Percentiles rank a stretch among this genome's conserved stretches.
Evolutionary conservation across 2,329 filamentous ascomycete genomes (phyloP).

Genomic region (Mariannaea sp.): DNA sequence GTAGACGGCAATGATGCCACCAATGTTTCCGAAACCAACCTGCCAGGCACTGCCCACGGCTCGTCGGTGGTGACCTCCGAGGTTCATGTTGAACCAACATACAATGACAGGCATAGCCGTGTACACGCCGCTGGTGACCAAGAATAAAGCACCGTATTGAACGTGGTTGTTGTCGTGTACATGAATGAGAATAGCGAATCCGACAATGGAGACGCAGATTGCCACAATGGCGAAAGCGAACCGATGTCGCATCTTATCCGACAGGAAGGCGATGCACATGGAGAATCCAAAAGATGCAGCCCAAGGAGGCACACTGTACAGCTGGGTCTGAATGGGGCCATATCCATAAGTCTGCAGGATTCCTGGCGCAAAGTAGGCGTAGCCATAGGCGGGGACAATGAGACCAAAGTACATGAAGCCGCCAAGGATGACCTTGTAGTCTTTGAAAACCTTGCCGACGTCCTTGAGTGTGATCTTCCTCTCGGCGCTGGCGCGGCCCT

Average conservation of each 20-base stretch:
- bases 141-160: slow-evolving; percentile 80
- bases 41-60: slow-evolving; percentile 77
- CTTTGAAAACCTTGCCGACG: slow-evolving; percentile 68
- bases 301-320: slow-evolving; percentile 63
- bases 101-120: slow-evolving; percentile 88
- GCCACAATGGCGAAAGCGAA: slow-evolving; percentile 73
- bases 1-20: slow-evolving; percentile 78
- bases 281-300: slow-evolving; percentile 76
- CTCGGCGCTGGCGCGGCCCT: slow-evolving; percentile 69
- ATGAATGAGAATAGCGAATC: slow-evolving; percentile 74
- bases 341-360: slow-evolving; percentile 73
- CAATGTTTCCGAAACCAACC: slow-evolving; percentile 78
- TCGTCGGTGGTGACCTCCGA: slow-evolving; percentile 72
- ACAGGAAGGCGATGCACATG: slow-evolving; percentile 73
- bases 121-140: slow-evolving; percentile 80
- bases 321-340: slow-evolving; percentile 59
- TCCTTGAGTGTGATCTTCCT: slow-evolving; percentile 63
- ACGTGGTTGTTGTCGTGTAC: slow-evolving; percentile 70
- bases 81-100: slow-evolving; percentile 83
- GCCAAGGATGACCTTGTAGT: slow-evolving; percentile 74
- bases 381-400: slow-evolving; percentile 77
- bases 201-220: slow-evolving; percentile 70
- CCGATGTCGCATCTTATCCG: slow-evolving; percentile 74
- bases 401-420: slow-evolving; percentile 83
- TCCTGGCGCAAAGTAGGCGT: slow-evolving; percentile 76